phyloP scores from a whole-genome alignment of 768 basidiomycete species.

The Agaricus sinodeliciosus region DNA sequence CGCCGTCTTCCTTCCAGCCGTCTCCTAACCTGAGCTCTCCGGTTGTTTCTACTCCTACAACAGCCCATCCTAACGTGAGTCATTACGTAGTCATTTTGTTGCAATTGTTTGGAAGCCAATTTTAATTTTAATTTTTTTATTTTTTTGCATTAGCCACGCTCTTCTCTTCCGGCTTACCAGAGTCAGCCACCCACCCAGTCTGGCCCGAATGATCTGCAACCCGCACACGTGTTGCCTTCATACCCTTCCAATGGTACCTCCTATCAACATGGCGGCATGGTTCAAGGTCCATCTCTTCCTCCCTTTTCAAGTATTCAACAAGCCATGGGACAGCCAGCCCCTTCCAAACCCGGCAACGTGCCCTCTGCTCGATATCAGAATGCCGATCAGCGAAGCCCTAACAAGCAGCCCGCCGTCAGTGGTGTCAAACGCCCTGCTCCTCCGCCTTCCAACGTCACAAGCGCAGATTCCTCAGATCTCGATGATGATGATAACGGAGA shows the following conservation, averaged over 20 bases:
- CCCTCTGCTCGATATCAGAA: constrained; percentile 57
- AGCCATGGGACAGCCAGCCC: constrained; percentile 39
- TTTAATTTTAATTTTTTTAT: constrained; percentile 24
- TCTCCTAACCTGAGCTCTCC: constrained; percentile 66
- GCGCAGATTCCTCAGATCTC: constrained; percentile 77
- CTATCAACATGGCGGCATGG: constrained; percentile 22
- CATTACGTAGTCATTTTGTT: constrained; percentile 32
- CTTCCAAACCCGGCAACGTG: constrained; percentile 40
- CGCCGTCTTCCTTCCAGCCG: constrained; percentile 47
- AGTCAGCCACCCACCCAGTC: constrained; percentile 24
- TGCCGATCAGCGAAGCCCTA: constrained; percentile 25
- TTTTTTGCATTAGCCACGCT: constrained; percentile 28
- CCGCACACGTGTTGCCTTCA: constrained; percentile 33
- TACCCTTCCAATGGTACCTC: constrained; percentile 35
- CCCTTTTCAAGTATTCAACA: constrained; percentile 63
- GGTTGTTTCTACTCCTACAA: constrained; percentile 43
- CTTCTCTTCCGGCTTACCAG: constrained; percentile 30
- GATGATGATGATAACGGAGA: constrained; percentile 81
- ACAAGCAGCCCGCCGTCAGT: constrained; percentile 23
- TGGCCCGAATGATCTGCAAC: constrained; percentile 34
- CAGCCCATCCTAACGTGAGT: constrained; percentile 31
- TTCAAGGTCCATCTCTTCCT: constrained; percentile 51
- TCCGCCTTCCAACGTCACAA: constrained; percentile 63
- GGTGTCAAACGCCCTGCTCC: constrained; percentile 56
- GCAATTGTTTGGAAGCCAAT: constrained; percentile 14